phyloP scores from a whole-genome alignment of 2,329 filamentous ascomycete genomes.

The Xylariaceae sp. region DNA sequence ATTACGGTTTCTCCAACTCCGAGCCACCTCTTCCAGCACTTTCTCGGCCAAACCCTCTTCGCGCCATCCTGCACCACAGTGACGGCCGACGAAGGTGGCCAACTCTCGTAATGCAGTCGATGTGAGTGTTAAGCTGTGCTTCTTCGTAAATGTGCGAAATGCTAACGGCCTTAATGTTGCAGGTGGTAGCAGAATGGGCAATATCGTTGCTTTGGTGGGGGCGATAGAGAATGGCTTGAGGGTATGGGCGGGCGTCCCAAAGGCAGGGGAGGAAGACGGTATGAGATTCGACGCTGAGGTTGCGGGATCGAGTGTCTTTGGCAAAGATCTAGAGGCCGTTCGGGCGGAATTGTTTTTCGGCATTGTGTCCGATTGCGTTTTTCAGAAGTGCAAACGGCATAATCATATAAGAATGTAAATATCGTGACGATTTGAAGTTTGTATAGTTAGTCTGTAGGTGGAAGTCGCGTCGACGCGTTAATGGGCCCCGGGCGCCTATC shows the following conservation, averaged over 20 bases:
- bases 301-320: conserved; percentile 28
- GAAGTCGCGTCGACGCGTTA: conserved; percentile 31
- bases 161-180: conserved; percentile 82
- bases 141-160: conserved; percentile 95
- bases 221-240: conserved; percentile 57
- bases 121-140: conserved; percentile 88
- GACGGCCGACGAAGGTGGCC: conserved; percentile 82
- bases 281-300: conserved; percentile 50
- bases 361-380: conserved; percentile 20
- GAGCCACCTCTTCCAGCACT: conserved; percentile 85
- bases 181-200: conserved; percentile 85
- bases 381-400: not conserved
- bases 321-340: conserved; percentile 36
- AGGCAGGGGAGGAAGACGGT: conserved; percentile 84
- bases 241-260: conserved; percentile 79
- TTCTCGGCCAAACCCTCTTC: conserved; percentile 91
- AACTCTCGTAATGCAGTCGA: conserved; percentile 80
- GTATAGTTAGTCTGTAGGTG: not conserved
- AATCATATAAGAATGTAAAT: not conserved
- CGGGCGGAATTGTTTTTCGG: conserved; percentile 26
- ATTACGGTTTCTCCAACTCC: conserved; percentile 84
- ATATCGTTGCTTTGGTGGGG: conserved; percentile 54
- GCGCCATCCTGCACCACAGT: conserved; percentile 94
- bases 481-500: conserved; percentile 6
- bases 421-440: conserved; percentile 2